A percentile compares a stretch with the other conserved stretches of the same genome.
phyloP scores from a whole-genome alignment of 2,329 filamentous ascomycete genomes.

The Pezicula radicicola region DNA sequence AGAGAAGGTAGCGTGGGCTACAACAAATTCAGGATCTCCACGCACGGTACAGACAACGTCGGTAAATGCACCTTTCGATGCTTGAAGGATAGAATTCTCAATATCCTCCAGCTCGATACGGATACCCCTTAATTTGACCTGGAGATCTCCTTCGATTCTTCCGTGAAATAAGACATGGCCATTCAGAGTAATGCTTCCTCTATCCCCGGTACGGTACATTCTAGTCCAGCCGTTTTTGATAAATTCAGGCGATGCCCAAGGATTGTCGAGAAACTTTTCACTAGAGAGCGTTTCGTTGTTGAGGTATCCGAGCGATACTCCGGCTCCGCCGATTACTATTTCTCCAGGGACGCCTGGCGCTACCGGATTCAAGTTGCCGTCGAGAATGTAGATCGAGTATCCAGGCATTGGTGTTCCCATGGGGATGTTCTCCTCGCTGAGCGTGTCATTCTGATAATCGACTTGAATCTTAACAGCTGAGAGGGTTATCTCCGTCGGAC shows the following conservation, averaged over 20 bases:
- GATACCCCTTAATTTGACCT: constrained; percentile 26
- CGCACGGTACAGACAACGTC: constrained; percentile 24
- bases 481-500: not conserved
- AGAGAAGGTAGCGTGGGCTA: constrained; percentile 31
- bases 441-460: not conserved
- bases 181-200: constrained; percentile 16
- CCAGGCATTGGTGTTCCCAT: not conserved
- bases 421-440: not conserved
- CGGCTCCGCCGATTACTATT: constrained; percentile 35
- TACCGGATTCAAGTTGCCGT: constrained; percentile 29
- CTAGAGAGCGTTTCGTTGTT: constrained; percentile 15
- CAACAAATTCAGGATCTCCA: constrained; percentile 23
- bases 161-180: too few species aligned
- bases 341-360: constrained; percentile 39
- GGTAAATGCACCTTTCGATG: constrained; percentile 19
- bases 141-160: too few species aligned
- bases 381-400: constrained; percentile 32
- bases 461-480: not conserved
- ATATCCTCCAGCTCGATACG: constrained; percentile 42
- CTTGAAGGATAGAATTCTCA: constrained; percentile 26
- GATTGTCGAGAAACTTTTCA: constrained; percentile 7
- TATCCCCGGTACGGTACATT: constrained; percentile 29
- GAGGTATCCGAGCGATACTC: constrained; percentile 32
- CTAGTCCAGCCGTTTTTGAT: constrained; percentile 5
- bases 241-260: constrained; percentile 2